phyloP scores from a whole-genome alignment of 2,329 filamentous ascomycete genomes.

The Diplodia sapinea region DNA sequence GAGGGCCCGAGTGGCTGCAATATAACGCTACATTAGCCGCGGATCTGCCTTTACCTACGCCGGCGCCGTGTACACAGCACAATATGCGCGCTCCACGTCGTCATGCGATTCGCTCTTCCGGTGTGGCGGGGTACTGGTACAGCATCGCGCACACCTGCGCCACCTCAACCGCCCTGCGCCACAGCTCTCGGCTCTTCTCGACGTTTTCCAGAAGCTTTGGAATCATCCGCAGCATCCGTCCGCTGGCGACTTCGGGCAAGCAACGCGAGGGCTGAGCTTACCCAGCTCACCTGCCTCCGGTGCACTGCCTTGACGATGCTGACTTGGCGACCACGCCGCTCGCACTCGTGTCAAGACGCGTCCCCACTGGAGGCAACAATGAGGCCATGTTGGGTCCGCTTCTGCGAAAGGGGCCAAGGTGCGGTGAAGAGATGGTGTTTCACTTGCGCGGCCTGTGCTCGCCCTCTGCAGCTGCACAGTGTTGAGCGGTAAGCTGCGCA shows the following conservation, averaged over 20 bases:
- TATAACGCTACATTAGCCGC: slow-evolving; percentile 15
- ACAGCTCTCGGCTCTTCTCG: slow-evolving; percentile 1
- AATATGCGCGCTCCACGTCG: not conserved
- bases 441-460: slow-evolving; percentile 1
- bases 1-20: not conserved
- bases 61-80: not conserved
- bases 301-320: slow-evolving; percentile 1
- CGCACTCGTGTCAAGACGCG: slow-evolving; percentile 11
- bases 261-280: slow-evolving; percentile 3
- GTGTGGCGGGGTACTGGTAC: not conserved
- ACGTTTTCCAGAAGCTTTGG: slow-evolving; percentile 5
- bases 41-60: not conserved
- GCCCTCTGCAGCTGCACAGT: not conserved
- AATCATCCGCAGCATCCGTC: not conserved
- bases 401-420: slow-evolving; percentile 13
- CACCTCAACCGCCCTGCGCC: slow-evolving; percentile 4
- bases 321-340: slow-evolving; percentile 5
- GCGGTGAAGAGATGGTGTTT: slow-evolving; percentile 26
- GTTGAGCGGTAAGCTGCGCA: not conserved
- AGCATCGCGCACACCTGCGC: not conserved
- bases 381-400: slow-evolving; percentile 19
- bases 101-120: not conserved
- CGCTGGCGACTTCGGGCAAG: not conserved
- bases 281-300: not conserved
- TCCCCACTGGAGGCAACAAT: slow-evolving; percentile 3